These are phyloP conservation scores for Rhododendron ovatum DNA, from an alignment of 148 eudicot genomes.

Conservation along the genomic window DNA sequence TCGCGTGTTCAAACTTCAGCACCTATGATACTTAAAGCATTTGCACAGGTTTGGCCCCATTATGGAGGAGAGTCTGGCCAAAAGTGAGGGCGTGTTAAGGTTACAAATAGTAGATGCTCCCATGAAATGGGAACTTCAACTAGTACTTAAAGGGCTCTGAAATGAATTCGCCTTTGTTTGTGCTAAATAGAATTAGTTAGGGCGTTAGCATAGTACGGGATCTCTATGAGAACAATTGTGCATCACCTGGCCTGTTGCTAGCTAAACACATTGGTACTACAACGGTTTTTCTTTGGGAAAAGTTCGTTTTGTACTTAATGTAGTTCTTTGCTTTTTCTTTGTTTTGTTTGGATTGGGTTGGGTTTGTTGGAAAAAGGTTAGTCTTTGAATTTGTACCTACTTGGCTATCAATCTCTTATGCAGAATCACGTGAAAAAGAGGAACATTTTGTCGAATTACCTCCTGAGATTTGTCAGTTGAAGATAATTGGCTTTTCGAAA, in stretches of 20 bases:
- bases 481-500: slow-evolving; percentile 79
- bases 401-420: slow-evolving; percentile 1
- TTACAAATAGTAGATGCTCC: not conserved
- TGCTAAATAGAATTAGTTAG: not conserved
- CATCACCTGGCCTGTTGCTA: not conserved
- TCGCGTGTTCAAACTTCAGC: not conserved
- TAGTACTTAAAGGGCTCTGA: not conserved
- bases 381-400: slow-evolving; percentile 5
- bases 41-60: not conserved
- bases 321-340: not conserved
- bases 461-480: slow-evolving; percentile 87
- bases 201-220: not conserved
- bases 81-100: not conserved
- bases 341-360: not conserved
- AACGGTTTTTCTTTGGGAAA: not conserved
- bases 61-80: not conserved
- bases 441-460: slow-evolving; percentile 91
- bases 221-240: not conserved
- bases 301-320: not conserved
- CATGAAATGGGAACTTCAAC: not conserved
- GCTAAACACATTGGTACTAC: not conserved
- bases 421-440: slow-evolving; percentile 71
- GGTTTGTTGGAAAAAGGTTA: not conserved
- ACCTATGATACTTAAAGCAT: not conserved
- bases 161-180: not conserved